Evolutionary conservation across 352 stramenopile genomes (phyloP), one percentile per base, ranked within the genome.

Genomic region (Salisapilia sapeloensis): DNA sequence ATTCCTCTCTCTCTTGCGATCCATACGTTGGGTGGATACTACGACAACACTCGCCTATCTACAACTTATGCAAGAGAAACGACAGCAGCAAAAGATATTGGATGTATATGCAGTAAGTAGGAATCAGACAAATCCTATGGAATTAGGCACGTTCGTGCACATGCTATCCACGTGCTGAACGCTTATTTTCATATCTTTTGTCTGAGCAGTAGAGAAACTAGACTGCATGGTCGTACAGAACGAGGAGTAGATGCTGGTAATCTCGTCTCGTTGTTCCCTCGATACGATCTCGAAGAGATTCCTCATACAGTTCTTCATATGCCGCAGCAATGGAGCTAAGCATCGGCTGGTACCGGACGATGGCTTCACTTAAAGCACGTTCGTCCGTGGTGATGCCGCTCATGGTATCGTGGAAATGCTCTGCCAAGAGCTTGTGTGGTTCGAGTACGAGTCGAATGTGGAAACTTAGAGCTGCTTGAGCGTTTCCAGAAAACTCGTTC

Each of bases 401-500:
- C 57, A 80, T 72, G 21, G 60, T 64, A 36, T 46, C 50, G 37
- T 80, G 56, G 28, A 77, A 63, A 32, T 72, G 60, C 31, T 65
- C 42, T 10, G 55, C 56, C 24, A 77, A 42, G 17, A 48, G 34
- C 35, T 56, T 44, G 38, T 64, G 44, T 13, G 66, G 59, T 32
- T 83, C 48, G 20, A 85, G 44, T 18, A 50, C 49, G 19, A 77
- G 28, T 3, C 60, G 52, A 13, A 80, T 56, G 30, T 77, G 72
- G 44, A 61, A 78, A 34, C 77, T 38, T 9, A 86, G 60, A 15
- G 66, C 56, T 15, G 59, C 43, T 43, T 60, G 53, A 5, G 64
- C 59, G 41, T 77, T 55, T 29, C 65, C 65, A 16, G 51, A 56
- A 38, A 86, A 86, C 44, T 86, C 70, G 33, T 55, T 58, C 16